A percentile compares a stretch with the other conserved stretches of the same genome.
Evolutionary conservation across 2,329 filamentous ascomycete species (phyloP).

Genomic region (Penicillium fuscoglaucum): DNA sequence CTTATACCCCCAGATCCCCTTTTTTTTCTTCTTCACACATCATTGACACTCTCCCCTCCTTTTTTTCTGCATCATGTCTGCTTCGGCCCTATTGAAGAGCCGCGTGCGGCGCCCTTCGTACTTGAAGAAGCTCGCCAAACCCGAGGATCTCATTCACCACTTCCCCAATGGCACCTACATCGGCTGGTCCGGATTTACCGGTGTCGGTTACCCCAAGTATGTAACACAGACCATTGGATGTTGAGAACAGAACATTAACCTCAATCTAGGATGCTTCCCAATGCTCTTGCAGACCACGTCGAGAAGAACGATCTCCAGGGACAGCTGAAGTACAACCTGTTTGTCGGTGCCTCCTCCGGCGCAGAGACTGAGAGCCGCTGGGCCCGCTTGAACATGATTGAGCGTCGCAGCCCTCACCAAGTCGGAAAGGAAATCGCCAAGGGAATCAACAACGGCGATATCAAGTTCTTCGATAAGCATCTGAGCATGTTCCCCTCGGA

Average conservation of each 20-base stretch:
- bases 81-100: slow-evolving; percentile 72
- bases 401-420: slow-evolving; percentile 79
- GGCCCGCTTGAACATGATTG: slow-evolving; percentile 88
- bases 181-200: slow-evolving; percentile 89
- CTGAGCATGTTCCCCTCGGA: slow-evolving; percentile 89
- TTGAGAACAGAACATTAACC: not conserved
- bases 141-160: slow-evolving; percentile 75
- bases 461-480: slow-evolving; percentile 94
- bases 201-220: slow-evolving; percentile 84
- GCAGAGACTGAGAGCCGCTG: slow-evolving; percentile 90
- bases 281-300: slow-evolving; percentile 81
- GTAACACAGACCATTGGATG: slow-evolving; percentile 26
- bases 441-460: slow-evolving; percentile 84
- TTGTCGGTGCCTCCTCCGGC: slow-evolving; percentile 85
- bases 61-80: slow-evolving; percentile 45
- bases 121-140: slow-evolving; percentile 74
- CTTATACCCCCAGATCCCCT: slow-evolving; percentile 14
- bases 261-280: slow-evolving; percentile 69
- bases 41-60: slow-evolving; percentile 16
- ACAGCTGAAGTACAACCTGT: slow-evolving; percentile 80
- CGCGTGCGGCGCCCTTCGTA: slow-evolving; percentile 74
- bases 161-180: slow-evolving; percentile 86
- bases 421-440: slow-evolving; percentile 88
- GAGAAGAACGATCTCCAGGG: slow-evolving; percentile 83
- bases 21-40: slow-evolving; percentile 4